Base-by-base conservation (phyloP, 208 protist genomes). In the Leishmania arabica region DNA sequence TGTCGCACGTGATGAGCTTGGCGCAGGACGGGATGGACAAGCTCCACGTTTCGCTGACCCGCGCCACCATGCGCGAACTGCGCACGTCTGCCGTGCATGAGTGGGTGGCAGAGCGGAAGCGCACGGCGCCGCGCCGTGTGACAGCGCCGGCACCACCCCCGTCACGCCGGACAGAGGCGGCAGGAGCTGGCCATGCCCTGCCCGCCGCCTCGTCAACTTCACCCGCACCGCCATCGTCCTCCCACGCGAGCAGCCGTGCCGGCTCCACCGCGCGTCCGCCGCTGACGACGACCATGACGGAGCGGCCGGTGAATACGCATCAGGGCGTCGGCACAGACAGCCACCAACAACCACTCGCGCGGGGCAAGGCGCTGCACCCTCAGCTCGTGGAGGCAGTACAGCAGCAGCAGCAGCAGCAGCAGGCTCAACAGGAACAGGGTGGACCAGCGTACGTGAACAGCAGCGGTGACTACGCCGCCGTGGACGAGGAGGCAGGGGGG, bases 41-140 rank as follows among this genome's bases (percentile, higher is more conserved):
- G 49, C 78, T 96, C 34, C 79, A 91, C 78, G 84, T 93, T 76
- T 93, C 90, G 24, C 79, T 97, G 53, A 97, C 93, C 24, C 92
- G 92, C 64, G 88, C 90, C 31, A 91, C 90, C 3, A 88, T 95
- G 71, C 84, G 74, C 27, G 79, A 87, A 66, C 83, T 97, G 66
- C 87, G 91, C 69, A 84, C 86, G 21, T 81, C 77, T 31, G 70
- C 75, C 31, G 84, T 97, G 79, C 91, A 95, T 71, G 73, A 91
- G 81, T 97, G 94, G 94, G 94, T 97, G 71, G 84, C 89, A 1
- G 90, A 93, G 58, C 89, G 94, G 51, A 97, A 95, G 85, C 86
- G 87, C 68, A 87, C 51, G 24, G 93, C 92, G 31, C 92, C 92
- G 42, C 78, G 53, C 24, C 83, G 84, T 19, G 49, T 65, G 37